Base-by-base conservation (phyloP, 78 protist species). In the Goniomonas avonlea region DNA sequence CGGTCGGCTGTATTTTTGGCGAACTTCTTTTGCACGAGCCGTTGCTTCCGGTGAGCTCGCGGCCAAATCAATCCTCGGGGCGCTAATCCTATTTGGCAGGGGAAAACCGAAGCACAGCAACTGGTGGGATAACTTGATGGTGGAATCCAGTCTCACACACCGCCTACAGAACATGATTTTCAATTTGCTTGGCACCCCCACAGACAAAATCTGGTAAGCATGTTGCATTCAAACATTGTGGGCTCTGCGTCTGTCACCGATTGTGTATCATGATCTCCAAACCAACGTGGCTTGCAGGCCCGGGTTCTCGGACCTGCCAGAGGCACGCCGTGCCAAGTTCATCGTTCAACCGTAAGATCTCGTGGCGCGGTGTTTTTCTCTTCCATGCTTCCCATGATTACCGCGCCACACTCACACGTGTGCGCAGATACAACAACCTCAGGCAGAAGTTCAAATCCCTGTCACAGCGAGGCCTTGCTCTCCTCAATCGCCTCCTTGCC, bases 1-100 rank as follows among this genome's bases (percentile, higher is more conserved):
- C 80, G 4, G 66, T 74, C n/a, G 80, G 80, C 13, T 74, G 80
- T 68, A 39, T 74, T 9, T 5, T 74, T 5, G 80, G 80, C 35
- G 80, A 74, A 68, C 66, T 74, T 21, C 63, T 74, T 5, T 20
- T 55, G 25, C 63, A 74, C 68, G 29, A 29, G 38, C 80, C 80
- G 43, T 47, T 74, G 27, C 5, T 74, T 31, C 80, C 80, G 4
- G 21, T 3, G 9, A 8, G 60, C 9, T 4, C 31, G 21, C 34
- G 9, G 60, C 31, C 7, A 25, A 18, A 21, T 18, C 60, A 15
- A n/a, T n/a, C n/a, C n/a, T n/a, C n/a, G n/a, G n/a, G n/a, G n/a
- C n/a, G n/a, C n/a, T n/a, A n/a, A n/a, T n/a, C n/a, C n/a, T n/a
- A n/a, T n/a, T n/a, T n/a, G n/a, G 60, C 21, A 18, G 60, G 60